Percentiles rank a stretch among this genome's conserved stretches.
Conservation (phyloP, 2,329 filamentous ascomycete genomes). For the Cucurbitaria berberidis region DNA sequence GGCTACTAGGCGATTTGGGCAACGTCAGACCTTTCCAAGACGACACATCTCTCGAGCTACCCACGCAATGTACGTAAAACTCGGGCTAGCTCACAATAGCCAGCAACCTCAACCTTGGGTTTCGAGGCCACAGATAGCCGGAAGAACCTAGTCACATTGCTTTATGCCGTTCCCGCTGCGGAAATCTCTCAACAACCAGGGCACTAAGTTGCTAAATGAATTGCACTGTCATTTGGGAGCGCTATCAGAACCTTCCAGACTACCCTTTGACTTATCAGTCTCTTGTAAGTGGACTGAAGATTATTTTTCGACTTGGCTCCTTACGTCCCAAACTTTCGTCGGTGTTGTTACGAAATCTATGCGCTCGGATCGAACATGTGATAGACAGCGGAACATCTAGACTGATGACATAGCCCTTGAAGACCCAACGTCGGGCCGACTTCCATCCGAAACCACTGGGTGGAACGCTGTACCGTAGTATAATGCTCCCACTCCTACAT, state of each 20-base stretch:
- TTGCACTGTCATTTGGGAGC: not conserved
- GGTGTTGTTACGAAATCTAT: slow-evolving; percentile 34
- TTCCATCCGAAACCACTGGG: slow-evolving; percentile 16
- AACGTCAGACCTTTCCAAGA: slow-evolving; percentile 22
- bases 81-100: slow-evolving; percentile 17
- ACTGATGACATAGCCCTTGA: slow-evolving; percentile 14
- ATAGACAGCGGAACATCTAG: slow-evolving; percentile 15
- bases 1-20: slow-evolving; percentile 13
- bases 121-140: too few relatives aligned
- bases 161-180: not conserved
- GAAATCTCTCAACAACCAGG: not conserved
- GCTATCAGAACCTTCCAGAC: not conserved
- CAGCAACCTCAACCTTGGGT: slow-evolving; percentile 27
- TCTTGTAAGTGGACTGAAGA: not conserved
- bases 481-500: not conserved
- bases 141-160: too few relatives aligned
- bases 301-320: not conserved
- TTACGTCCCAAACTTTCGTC: slow-evolving; percentile 15
- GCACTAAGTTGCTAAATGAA: not conserved
- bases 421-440: slow-evolving; percentile 24
- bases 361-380: slow-evolving; percentile 29
- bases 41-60: slow-evolving; percentile 12
- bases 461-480: not conserved
- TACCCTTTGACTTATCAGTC: not conserved
- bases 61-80: slow-evolving; percentile 32